Percentiles rank a stretch among this genome's conserved stretches.
phyloP scores from a whole-genome alignment of 1,139 yeast genomes.

The Entelexis paramagnoliae region DNA sequence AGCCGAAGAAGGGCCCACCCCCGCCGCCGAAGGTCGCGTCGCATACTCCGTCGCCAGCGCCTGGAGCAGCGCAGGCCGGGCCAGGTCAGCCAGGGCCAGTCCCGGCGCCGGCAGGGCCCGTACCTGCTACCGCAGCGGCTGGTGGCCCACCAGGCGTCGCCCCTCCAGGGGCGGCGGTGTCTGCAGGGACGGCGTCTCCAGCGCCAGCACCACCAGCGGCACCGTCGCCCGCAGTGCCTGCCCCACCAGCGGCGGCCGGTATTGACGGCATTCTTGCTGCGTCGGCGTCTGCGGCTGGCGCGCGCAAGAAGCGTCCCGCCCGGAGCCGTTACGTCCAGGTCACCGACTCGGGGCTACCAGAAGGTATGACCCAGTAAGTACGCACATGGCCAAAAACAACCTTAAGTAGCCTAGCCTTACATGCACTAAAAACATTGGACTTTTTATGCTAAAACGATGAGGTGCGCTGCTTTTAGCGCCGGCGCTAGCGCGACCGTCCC shows the following conservation, averaged over 20 bases:
- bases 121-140: no score
- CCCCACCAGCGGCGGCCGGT: constrained; percentile 32
- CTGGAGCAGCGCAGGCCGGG: constrained; percentile 1
- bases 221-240: constrained; percentile 1
- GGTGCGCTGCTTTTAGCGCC: no score
- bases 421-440: no score
- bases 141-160: no score
- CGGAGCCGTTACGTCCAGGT: constrained; percentile 71
- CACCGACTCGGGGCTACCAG: constrained; percentile 15
- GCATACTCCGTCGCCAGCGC: constrained; percentile 6
- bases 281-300: constrained; percentile 33
- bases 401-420: no score
- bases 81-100: no score
- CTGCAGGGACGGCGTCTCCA: constrained; percentile 18
- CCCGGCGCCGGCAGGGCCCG: constrained; percentile 4
- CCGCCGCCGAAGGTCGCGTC: constrained; percentile 51
- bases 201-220: constrained; percentile 9
- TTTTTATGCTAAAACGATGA: no score
- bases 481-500: neutral
- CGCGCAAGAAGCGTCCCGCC: constrained; percentile 52
- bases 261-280: constrained; percentile 62
- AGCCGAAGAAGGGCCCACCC: constrained; percentile 47
- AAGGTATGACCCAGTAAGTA: constrained; percentile 8
- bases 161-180: no score
- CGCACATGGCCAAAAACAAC: neutral